Evolutionary conservation across 2,329 filamentous ascomycete species (phyloP), one percentile per base, ranked within the genome.

Genomic region (Conoideocrella luteorostrata): DNA sequence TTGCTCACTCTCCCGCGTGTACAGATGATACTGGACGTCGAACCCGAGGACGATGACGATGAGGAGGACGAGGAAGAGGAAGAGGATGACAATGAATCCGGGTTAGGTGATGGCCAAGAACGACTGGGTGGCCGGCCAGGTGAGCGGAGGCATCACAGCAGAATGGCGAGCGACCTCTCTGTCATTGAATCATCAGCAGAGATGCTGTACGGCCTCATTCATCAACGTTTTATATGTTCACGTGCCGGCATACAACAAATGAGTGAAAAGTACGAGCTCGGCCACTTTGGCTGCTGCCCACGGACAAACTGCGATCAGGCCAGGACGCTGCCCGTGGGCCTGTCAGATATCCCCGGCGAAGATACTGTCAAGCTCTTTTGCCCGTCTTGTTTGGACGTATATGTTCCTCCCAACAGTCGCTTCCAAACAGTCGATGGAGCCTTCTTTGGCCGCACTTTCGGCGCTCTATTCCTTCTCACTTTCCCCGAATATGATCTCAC

Each of bases 311-410:
- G 93, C 74, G 86, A 89, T 56, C 84, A 86, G 47, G 86, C 88
- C 51, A 85, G 91, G 57, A 93, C 95, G 12, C 77, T 98, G 5
- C 93, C 93, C 1, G 91, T 98, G 17, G 93, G 93, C 29, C 78
- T 93, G 49, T 95, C 88, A 46, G 93, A 98, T 65, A 93, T 91
- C 38, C 91, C 93, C 1, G 93, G 93, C 51, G 86, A 95, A 64
- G 91, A 98, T 60, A 98, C 93, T 0, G 93, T 98, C 59, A 98
- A 98, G 71, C 80, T 98, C 18, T 98, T 96, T 70, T 98, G 93
- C 63, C 93, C 93, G 3, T 90, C 88, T 49, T 98, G 93, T 66
- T 79, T 96, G 52, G 93, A 98, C 62, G 88, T 97, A 57, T 98
- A 97, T 66, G 93, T 93, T 0, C 93, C 93, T 4, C 93, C 93